Conservation (phyloP, 495 filamentous ascomycete genomes). For the Trichoderma virens region DNA sequence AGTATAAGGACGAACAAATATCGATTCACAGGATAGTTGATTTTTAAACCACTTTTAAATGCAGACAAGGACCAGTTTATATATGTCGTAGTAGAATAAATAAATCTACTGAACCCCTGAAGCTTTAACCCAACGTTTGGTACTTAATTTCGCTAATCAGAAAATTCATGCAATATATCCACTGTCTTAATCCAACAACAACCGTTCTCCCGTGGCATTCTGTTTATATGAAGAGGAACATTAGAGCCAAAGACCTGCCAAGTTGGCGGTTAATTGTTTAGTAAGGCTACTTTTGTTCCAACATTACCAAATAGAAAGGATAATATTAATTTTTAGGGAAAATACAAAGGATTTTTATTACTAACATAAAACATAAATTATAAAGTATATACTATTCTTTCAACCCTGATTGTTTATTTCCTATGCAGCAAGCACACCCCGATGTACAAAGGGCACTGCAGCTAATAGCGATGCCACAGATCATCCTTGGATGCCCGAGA, state of each 20-base stretch:
- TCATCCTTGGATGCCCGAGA: background rate
- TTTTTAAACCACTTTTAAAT: background rate
- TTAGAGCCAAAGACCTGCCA: background rate
- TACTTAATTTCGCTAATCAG: background rate
- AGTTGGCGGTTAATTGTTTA: background rate
- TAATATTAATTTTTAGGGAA: background rate
- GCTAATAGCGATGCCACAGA: background rate
- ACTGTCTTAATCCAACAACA: background rate
- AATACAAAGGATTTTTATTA: background rate
- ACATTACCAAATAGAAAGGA: background rate
- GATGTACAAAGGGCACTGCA: background rate
- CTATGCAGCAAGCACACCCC: background rate
- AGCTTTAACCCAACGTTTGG: background rate
- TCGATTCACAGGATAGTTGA: background rate
- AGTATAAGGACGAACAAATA: background rate
- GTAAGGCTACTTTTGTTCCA: background rate
- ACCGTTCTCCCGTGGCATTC: background rate
- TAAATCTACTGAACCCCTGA: background rate
- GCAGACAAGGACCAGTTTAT: background rate
- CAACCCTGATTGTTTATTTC: background rate
- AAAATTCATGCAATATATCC: background rate
- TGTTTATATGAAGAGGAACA: background rate
- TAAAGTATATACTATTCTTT: background rate
- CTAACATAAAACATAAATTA: background rate
- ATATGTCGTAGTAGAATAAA: background rate